Conservation (phyloP, 495 filamentous ascomycete species). For the Trichoderma gamsii region DNA sequence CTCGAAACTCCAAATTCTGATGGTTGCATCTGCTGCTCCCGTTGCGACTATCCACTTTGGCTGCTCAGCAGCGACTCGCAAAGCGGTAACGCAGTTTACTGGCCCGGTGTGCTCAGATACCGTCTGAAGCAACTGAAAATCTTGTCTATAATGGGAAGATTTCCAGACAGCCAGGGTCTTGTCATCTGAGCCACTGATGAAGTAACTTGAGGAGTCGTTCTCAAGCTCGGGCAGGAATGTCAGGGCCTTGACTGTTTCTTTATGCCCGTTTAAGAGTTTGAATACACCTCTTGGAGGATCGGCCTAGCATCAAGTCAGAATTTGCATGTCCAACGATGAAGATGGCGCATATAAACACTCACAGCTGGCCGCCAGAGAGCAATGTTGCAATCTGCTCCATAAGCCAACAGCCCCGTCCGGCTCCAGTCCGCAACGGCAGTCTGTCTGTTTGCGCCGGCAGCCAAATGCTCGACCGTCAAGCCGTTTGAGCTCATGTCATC, state of each 20-base stretch:
- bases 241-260: slow-evolving; percentile 74
- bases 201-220: slow-evolving; percentile 40
- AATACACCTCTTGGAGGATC: slow-evolving; percentile 54
- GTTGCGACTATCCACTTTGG: slow-evolving; percentile 49
- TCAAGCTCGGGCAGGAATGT: slow-evolving; percentile 61
- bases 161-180: slow-evolving; percentile 70
- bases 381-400: slow-evolving; percentile 80
- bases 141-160: not conserved
- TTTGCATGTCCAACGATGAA: not conserved
- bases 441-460: slow-evolving; percentile 84
- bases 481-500: slow-evolving; percentile 1
- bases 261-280: slow-evolving; percentile 71
- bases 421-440: slow-evolving; percentile 90
- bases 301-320: slow-evolving; percentile 31
- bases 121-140: not conserved
- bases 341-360: slow-evolving; percentile 29
- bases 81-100: slow-evolving; percentile 69
- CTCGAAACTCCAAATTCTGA: slow-evolving; percentile 68
- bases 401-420: slow-evolving; percentile 67
- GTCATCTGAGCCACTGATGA: slow-evolving; percentile 80
- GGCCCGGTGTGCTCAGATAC: slow-evolving; percentile 58
- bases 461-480: slow-evolving; percentile 55
- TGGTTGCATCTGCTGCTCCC: slow-evolving; percentile 74
- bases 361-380: slow-evolving; percentile 84
- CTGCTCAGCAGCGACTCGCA: slow-evolving; percentile 30